Evolutionary conservation across 257 asterid species (phyloP), one percentile per base, ranked within the genome.

Genomic region (Marsdenia floribunda): DNA sequence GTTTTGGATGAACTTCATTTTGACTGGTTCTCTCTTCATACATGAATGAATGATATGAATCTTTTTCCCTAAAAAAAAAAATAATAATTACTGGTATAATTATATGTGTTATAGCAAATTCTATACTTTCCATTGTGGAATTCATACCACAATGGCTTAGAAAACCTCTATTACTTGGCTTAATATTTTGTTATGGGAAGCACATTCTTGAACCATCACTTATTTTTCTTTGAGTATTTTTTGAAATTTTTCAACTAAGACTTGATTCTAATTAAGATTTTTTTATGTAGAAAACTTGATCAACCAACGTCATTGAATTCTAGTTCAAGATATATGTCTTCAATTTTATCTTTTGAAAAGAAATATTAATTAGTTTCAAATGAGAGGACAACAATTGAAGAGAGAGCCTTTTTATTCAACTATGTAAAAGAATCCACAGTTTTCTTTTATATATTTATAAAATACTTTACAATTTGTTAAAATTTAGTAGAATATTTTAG

Each of bases 91-190:
- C 18, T 77, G 73, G 81, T 68, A 77, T 77, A 2, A 77, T 73
- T 18, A 77, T 64, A 50, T 71, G 26, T 9, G 80, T 72, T 14
- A 77, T 73, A 12, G 73, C 72, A 69, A 40, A 69, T 15, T 29
- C 21, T 49, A 78, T 18, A 11, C 77, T 66, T 74, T 78, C 81
- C 19, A 78, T 44, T 0, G 53, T 54, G 37, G 81, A 72, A 64
- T 73, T 78, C 76, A 76, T 71, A 16, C 73, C 80, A 60, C 80
- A 71, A 11, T 71, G 80, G 53, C 76, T 77, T 46, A 63, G 46
- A 65, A 77, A 77, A 12, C 77, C 81, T 26, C 77, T 74, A 6
- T 42, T 46, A 47, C 77, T 72, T 0, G 68, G 42, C 52, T 78
- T 77, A 2, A 14, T 12, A 9, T 18, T 54, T 72, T 1, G 49